Evolutionary conservation across 2,329 filamentous ascomycete genomes (phyloP), one percentile per base, ranked within the genome.

Genomic region (Monosporascus ibericus): DNA sequence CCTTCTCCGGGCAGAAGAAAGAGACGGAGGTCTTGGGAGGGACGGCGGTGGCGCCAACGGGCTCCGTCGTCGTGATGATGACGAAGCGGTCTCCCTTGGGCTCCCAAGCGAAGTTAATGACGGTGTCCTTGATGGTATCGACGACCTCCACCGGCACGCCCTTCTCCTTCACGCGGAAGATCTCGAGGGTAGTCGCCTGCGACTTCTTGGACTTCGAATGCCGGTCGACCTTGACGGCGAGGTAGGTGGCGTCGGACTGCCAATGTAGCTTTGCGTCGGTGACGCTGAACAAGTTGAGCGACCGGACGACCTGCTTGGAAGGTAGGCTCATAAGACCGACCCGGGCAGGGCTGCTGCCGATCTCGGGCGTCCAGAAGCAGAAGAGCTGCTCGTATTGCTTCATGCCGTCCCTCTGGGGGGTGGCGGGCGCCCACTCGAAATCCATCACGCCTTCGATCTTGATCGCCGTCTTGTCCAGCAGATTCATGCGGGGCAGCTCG

Each of bases 131-230:
- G 74, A 99, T 88, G 50, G 87, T 91, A 72, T 99, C 94, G 49
- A 99, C 91, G 52, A 97, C 94, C 72, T 99, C 94, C 51, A 99
- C 92, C 1, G 94, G 94, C 2, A 99, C 94, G 61, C 94, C 92
- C 82, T 99, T 99, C 73, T 99, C 94, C 70, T 84, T 86, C 63
- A 99, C 84, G 55, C 94, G 90, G 87, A 99, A 99, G 68, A 99
- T 97, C 72, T 99, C 94, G 37, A 99, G 83, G 62, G 95, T 97
- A 34, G 94, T 99, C 56, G 92, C 92, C 65, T 95, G 84, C 3
- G 91, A 96, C 76, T 97, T 99, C 81, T 97, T 97, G 52, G 92
- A 96, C 76, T 99, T 99, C 71, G 91, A 96, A 79, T 99, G 94
- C 60, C 94, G 84, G 72, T 99, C 94, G 53, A 99, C 94, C 82